Evolutionary conservation across 2,329 filamentous ascomycete species (phyloP), one percentile per base, ranked within the genome.

Genomic region (Septoria linicola): DNA sequence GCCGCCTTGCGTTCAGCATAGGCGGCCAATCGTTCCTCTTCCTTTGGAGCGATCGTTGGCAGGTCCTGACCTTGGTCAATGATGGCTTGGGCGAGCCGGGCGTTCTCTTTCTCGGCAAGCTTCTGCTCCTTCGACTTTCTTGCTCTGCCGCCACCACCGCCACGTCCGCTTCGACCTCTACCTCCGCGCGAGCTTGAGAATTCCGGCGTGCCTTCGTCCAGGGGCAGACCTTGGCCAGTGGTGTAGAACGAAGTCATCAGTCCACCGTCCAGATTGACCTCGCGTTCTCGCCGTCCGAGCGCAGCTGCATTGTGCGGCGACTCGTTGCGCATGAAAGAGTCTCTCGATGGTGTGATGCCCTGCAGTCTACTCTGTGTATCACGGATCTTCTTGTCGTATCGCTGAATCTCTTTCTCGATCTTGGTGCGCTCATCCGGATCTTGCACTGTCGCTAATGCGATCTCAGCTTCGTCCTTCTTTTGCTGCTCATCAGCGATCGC

Each of bases 331-430:
- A 91, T 64, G 44, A 37, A 47, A 13, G 44, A 40, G 78, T 93
- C 80, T 81, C 95, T 80, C 44, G 74, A 77, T 17, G 76, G 76
- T 65, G 89, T 88, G 43, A 89, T 89, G 65, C 90, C 89, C 61
- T 93, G 88, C 40, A 96, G 77, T 41, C 93, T 88, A 55, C 89
- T 81, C 72, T 90, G 90, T 14, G 91, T 96, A 59, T 91, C 88
- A 68, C 89, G 87, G 7, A 89, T 91, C 76, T 96, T 97, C 73
- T 95, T 93, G 63, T 89, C 89, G 11, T 89, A 89, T 51, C 91
- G 87, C 63, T 95, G 89, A 17, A 91, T 91, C 63, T 95, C 91
- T 41, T 85, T 85, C 37, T 93, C 76, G 63, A 90, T 85, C 67
- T 87, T 90, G 63, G 84, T 83, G 59, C 84, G 84, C 70, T 96